Evolutionary conservation across 1,284 basidiomycete species (phyloP).

Genomic region (Agroathelia rolfsii): DNA sequence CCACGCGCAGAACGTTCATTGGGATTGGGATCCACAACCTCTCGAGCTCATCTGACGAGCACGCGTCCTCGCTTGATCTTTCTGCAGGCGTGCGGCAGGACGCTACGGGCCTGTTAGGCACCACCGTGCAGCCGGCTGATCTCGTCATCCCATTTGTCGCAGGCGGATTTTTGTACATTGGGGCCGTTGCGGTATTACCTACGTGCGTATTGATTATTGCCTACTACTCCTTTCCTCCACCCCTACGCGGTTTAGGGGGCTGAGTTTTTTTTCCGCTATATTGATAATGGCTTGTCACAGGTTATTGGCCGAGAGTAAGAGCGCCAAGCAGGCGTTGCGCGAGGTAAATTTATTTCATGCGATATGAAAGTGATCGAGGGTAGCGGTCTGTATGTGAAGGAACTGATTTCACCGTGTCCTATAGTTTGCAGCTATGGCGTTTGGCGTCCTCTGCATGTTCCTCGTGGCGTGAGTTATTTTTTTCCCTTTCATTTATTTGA

Average conservation of each 20-base stretch:
- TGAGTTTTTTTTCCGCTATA: slow-evolving; percentile 8
- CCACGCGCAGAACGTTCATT: slow-evolving; percentile 62
- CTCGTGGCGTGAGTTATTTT: slow-evolving; percentile 65
- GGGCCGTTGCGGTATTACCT: slow-evolving; percentile 81
- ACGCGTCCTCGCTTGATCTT: slow-evolving; percentile 40
- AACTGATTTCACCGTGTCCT: slow-evolving; percentile 10
- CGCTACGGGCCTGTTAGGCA: slow-evolving; percentile 70
- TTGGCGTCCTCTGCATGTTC: slow-evolving; percentile 85
- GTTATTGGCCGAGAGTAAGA: slow-evolving; percentile 76
- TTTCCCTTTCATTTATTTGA: slow-evolving; percentile 9
- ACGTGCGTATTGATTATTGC: slow-evolving; percentile 44
- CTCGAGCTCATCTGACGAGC: slow-evolving; percentile 36
- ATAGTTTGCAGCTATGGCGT: slow-evolving; percentile 81
- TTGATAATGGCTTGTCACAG: too few species aligned
- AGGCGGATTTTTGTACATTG: slow-evolving; percentile 89
- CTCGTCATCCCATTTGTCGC: slow-evolving; percentile 87
- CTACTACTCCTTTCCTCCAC: slow-evolving; percentile 9
- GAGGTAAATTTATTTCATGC: slow-evolving; percentile 43
- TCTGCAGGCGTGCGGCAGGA: slow-evolving; percentile 63
- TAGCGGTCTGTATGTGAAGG: slow-evolving; percentile 5
- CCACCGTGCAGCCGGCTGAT: slow-evolving; percentile 67
- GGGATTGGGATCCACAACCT: slow-evolving; percentile 79
- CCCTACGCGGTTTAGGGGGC: slow-evolving; percentile 8
- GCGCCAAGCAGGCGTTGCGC: slow-evolving; percentile 74
- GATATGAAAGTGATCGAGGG: slow-evolving; percentile 13